Conservation (phyloP, 2,329 filamentous ascomycete species). For the Chaetothyriales sp. region DNA sequence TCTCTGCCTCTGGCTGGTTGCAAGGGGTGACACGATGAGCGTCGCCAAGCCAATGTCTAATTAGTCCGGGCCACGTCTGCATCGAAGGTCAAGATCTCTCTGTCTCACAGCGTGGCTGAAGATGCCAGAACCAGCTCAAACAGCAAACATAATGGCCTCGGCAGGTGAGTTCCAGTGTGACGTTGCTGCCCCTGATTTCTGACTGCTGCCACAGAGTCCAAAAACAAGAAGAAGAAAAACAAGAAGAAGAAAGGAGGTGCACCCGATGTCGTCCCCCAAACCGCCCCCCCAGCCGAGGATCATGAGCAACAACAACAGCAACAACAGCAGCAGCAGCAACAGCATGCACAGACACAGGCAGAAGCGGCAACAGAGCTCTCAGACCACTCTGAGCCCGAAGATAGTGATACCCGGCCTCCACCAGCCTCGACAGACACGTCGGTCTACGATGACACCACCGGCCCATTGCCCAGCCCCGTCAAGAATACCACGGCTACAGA, state of each 20-base stretch:
- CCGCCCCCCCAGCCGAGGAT: not conserved
- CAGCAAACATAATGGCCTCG: not conserved
- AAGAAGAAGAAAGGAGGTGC: not conserved
- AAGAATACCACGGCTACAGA: slow-evolving; percentile 5
- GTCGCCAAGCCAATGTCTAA: not conserved
- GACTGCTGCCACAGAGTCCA: not conserved
- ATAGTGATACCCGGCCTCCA: slow-evolving; percentile 1
- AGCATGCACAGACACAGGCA: not conserved
- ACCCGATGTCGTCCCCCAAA: not conserved
- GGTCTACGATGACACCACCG: slow-evolving; percentile 1
- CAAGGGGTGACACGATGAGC: not conserved
- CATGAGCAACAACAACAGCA: not conserved
- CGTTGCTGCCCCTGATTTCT: not conserved
- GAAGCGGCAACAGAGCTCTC: not conserved
- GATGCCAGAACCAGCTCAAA: not conserved
- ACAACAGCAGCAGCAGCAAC: not conserved
- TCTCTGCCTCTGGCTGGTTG: not conserved
- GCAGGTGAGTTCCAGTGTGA: not conserved
- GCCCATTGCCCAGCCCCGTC: slow-evolving; percentile 7
- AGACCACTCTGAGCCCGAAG: slow-evolving; percentile 2
- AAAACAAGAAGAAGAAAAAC: not conserved
- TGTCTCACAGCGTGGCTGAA: not conserved
- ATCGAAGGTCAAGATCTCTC: not conserved
- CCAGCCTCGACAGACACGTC: slow-evolving; percentile 2
- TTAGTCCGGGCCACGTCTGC: not conserved